Percentiles rank a stretch among this genome's conserved stretches.
phyloP scores from a whole-genome alignment of 2,329 filamentous ascomycete genomes.

The Fusarium sp. region DNA sequence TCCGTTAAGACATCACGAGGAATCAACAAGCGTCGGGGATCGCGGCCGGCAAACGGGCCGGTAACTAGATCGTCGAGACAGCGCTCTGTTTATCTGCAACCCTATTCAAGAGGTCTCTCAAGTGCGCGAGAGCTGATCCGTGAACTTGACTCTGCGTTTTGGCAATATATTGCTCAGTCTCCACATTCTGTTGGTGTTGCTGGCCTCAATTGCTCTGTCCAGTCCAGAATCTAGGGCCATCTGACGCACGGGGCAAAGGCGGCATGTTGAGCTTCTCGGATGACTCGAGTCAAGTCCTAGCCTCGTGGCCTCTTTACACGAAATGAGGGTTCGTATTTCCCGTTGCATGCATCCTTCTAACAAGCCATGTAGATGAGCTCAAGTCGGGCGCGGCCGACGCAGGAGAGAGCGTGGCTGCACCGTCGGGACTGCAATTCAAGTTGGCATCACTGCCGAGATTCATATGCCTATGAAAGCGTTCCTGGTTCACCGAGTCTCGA shows the following conservation, averaged over 20 bases:
- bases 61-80: background rate
- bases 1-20: background rate
- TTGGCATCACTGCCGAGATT: background rate
- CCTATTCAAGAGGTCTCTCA: background rate
- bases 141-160: background rate
- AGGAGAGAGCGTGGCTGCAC: background rate
- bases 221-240: background rate
- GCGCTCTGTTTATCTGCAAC: background rate
- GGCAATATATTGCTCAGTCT: slow-evolving; percentile 1
- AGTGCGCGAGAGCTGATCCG: background rate
- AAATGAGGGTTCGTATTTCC: slow-evolving; percentile 19
- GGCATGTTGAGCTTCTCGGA: slow-evolving; percentile 1
- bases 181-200: slow-evolving; percentile 1
- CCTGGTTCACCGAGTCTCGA: background rate
- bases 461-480: background rate
- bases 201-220: slow-evolving; percentile 2
- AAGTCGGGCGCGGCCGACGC: background rate
- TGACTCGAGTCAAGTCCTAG: slow-evolving; percentile 7
- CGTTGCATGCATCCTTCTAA: background rate
- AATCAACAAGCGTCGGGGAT: background rate
- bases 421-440: background rate
- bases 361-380: background rate
- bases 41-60: background rate
- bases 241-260: slow-evolving; percentile 6
- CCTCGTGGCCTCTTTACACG: slow-evolving; percentile 13